A percentile compares a stretch with the other conserved stretches of the same genome.
phyloP scores from a whole-genome alignment of 2,329 filamentous ascomycete genomes.

The Grosmannia serpens region DNA sequence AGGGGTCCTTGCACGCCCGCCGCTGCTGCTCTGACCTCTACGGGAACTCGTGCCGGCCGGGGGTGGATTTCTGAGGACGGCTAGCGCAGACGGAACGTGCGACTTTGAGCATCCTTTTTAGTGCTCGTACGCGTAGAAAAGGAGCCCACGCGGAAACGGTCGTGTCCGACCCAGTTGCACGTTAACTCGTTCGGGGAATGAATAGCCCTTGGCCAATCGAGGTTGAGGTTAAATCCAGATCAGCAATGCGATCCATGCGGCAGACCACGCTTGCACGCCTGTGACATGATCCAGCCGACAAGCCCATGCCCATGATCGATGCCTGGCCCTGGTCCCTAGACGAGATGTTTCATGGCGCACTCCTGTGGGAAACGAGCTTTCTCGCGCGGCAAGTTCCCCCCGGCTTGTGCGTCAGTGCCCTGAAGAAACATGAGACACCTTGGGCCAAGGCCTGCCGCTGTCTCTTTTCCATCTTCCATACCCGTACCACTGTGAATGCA shows the following conservation, averaged over 20 bases:
- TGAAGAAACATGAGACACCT: neutral
- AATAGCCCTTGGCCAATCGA: neutral
- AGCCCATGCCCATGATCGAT: neutral
- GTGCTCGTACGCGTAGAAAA: neutral
- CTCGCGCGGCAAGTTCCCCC: too few relatives aligned
- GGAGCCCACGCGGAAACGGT: neutral
- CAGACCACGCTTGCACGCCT: neutral
- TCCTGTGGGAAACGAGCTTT: neutral
- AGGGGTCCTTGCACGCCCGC: neutral
- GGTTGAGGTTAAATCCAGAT: neutral
- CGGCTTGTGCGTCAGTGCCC: neutral
- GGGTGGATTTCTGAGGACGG: neutral
- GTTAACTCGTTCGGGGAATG: neutral
- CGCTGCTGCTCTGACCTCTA: neutral
- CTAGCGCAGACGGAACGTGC: neutral
- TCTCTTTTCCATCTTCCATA: too few relatives aligned
- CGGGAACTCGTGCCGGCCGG: neutral
- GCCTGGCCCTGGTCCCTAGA: neutral
- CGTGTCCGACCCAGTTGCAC: neutral
- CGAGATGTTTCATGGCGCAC: neutral
- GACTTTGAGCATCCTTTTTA: neutral
- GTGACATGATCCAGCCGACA: neutral
- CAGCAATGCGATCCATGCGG: slow-evolving; percentile 1
- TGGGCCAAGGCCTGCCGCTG: neutral
- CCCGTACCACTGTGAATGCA: too few relatives aligned